Evolutionary conservation across 805 yeast species (phyloP).

Genomic region (Starmerella gropengiesseri): DNA sequence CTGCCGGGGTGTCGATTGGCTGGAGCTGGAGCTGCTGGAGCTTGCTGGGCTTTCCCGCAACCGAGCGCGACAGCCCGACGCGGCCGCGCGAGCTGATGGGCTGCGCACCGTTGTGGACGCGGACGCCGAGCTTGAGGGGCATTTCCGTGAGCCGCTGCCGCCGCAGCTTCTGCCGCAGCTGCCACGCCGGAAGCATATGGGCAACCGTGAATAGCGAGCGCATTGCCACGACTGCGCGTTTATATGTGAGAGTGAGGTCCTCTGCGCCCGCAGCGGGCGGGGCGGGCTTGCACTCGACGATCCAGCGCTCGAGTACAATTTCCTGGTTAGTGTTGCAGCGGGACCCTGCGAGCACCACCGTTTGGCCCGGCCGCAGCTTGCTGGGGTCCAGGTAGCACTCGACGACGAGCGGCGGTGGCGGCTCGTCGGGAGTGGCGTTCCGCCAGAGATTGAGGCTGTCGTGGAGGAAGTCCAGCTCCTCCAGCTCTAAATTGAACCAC

Average conservation of each 20-base stretch:
- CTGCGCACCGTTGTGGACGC: constrained; percentile 60
- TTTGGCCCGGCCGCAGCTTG: constrained; percentile 44
- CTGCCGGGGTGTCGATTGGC: constrained; percentile 66
- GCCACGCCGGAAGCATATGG: constrained; percentile 61
- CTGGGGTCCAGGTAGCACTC: constrained; percentile 71
- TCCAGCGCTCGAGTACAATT: constrained; percentile 91
- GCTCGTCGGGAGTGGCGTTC: constrained; percentile 19
- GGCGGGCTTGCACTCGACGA: constrained; percentile 58
- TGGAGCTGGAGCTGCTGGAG: constrained; percentile 51
- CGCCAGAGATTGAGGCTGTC: constrained; percentile 63
- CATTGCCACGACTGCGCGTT: constrained; percentile 60
- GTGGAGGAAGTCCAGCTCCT: constrained; percentile 32
- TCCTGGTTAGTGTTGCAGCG: constrained; percentile 47
- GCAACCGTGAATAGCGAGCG: constrained; percentile 60
- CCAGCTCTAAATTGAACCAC: constrained; percentile 35
- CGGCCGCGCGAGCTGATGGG: constrained; percentile 75
- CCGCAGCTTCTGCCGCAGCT: constrained; percentile 40
- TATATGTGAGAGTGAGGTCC: constrained; percentile 61
- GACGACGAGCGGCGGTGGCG: constrained; percentile 71
- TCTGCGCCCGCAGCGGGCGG: constrained; percentile 14
- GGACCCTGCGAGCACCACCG: constrained; percentile 48
- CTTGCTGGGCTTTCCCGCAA: constrained; percentile 42
- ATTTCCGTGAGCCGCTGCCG: constrained; percentile 32
- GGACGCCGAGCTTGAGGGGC: constrained; percentile 43
- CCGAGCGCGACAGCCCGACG: constrained; percentile 66